These are phyloP conservation scores for Globisporangium cylindrosporum DNA, from an alignment of 352 stramenopile species.

Conservation along the genomic window DNA sequence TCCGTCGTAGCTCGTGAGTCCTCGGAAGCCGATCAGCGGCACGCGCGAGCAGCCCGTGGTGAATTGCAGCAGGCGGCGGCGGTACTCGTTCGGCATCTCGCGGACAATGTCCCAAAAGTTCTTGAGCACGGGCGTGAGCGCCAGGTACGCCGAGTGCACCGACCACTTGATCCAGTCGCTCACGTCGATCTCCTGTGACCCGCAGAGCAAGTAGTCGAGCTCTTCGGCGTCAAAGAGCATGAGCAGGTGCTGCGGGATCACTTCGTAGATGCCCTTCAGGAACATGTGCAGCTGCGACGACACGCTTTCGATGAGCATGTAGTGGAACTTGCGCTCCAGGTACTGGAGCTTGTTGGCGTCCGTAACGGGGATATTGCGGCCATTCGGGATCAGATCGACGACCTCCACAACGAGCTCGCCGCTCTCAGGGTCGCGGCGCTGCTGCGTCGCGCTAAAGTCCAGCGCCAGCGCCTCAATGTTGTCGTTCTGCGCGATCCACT, in stretches of 20 bases:
- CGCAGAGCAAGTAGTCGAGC: constrained; percentile 95
- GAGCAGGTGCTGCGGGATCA: constrained; percentile 91
- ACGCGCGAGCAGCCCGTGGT: constrained; percentile 78
- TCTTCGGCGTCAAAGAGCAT: constrained; percentile 97
- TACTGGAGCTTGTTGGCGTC: constrained; percentile 95
- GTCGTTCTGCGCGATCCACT: constrained; percentile 66
- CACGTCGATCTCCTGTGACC: constrained; percentile 92
- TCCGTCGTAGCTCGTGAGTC: constrained; percentile 80
- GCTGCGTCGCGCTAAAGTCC: constrained; percentile 60
- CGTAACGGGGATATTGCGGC: constrained; percentile 84
- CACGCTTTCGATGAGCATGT: constrained; percentile 92
- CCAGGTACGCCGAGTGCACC: constrained; percentile 33
- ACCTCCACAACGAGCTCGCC: constrained; percentile 21
- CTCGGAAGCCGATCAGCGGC: constrained; percentile 65
- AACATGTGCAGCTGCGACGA: constrained; percentile 88
- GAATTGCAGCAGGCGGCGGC: constrained; percentile 73
- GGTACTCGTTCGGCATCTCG: constrained; percentile 79
- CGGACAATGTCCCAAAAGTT: constrained; percentile 87
- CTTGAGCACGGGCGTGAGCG: constrained; percentile 28
- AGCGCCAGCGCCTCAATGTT: constrained; percentile 49
- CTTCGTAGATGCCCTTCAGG: constrained; percentile 95
- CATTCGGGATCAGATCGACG: constrained; percentile 59
- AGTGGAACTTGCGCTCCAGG: constrained; percentile 91
- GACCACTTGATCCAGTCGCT: constrained; percentile 92
- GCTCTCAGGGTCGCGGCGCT: background rate